These are phyloP conservation scores for Schwanniomyces sp. DNA, from an alignment of 805 yeast species.

Conservation along the genomic window DNA sequence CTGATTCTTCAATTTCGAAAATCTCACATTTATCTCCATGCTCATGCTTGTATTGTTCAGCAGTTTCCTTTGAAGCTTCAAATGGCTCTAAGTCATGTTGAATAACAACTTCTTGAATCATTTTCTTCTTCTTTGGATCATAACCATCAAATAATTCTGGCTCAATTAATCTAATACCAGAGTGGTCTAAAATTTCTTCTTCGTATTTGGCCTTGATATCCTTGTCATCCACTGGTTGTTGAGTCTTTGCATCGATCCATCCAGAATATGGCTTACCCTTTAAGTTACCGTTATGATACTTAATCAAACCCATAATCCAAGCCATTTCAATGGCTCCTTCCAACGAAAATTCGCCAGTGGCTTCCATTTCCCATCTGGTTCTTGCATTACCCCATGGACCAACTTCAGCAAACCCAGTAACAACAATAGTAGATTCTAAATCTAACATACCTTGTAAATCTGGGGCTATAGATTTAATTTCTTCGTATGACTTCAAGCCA, in stretches of 20 bases:
- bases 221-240: conserved; percentile 89
- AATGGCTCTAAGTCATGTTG: conserved; percentile 97
- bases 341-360: conserved; percentile 87
- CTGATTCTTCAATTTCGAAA: conserved; percentile 83
- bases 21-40: conserved; percentile 94
- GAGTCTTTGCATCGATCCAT: conserved; percentile 96
- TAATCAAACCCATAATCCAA: conserved; percentile 98
- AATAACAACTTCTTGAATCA: conserved; percentile 93
- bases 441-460: conserved; percentile 89
- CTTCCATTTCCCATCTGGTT: conserved; percentile 99
- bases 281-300: conserved; percentile 87
- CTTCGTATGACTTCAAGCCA: conserved; percentile 70
- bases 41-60: conserved; percentile 88
- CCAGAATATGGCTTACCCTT: conserved; percentile 92
- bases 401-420: conserved; percentile 97
- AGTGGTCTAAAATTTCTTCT: conserved; percentile 80
- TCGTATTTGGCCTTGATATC: conserved; percentile 93
- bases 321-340: conserved; percentile 99
- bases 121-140: conserved; percentile 89
- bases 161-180: conserved; percentile 96
- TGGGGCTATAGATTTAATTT: conserved; percentile 65
- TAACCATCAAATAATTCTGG: conserved; percentile 93
- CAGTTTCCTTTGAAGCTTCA: conserved; percentile 92
- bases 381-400: conserved; percentile 99
- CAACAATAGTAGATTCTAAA: conserved; percentile 87